Evolutionary conservation across 1,284 basidiomycete species (phyloP).

Genomic region (Rugiboletus extremiorientalis): DNA sequence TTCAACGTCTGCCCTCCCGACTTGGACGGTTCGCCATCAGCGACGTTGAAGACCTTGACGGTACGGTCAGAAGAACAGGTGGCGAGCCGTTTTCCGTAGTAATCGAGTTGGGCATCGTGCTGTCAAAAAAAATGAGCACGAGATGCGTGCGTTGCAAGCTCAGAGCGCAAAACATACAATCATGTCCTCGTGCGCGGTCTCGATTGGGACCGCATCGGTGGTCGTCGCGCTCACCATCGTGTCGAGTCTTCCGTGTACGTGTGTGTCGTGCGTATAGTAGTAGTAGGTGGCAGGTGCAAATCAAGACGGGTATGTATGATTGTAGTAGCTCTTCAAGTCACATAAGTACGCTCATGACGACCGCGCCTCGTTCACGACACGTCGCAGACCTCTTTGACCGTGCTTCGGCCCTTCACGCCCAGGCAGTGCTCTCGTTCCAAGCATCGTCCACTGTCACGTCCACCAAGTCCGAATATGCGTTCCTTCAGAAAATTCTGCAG

Average conservation of each 20-base stretch:
- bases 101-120: conserved; percentile 98
- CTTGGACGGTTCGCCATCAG: conserved; percentile 79
- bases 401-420: conserved; percentile 51
- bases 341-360: not conserved
- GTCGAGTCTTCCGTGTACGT: not conserved
- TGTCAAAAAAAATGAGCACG: conserved; percentile 33
- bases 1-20: conserved; percentile 77
- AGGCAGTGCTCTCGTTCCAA: conserved; percentile 50
- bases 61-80: conserved; percentile 97
- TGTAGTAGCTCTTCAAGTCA: too few species aligned
- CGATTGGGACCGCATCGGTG: conserved; percentile 75
- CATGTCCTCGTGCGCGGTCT: conserved; percentile 95
- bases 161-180: conserved; percentile 60
- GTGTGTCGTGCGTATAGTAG: too few species aligned
- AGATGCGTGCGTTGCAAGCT: not conserved
- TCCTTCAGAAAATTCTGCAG: conserved; percentile 82
- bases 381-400: conserved; percentile 39
- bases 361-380: not conserved
- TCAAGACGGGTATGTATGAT: too few species aligned
- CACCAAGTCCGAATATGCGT: conserved; percentile 65
- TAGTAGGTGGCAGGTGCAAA: too few species aligned
- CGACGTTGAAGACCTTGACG: conserved; percentile 93
- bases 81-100: conserved; percentile 94
- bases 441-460: conserved; percentile 40
- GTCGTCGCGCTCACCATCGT: conserved; percentile 41